A percentile compares a stretch with the other conserved stretches of the same genome.
Evolutionary conservation across 2,329 filamentous ascomycete species (phyloP).

Genomic region (Paracamarosporium sp.): DNA sequence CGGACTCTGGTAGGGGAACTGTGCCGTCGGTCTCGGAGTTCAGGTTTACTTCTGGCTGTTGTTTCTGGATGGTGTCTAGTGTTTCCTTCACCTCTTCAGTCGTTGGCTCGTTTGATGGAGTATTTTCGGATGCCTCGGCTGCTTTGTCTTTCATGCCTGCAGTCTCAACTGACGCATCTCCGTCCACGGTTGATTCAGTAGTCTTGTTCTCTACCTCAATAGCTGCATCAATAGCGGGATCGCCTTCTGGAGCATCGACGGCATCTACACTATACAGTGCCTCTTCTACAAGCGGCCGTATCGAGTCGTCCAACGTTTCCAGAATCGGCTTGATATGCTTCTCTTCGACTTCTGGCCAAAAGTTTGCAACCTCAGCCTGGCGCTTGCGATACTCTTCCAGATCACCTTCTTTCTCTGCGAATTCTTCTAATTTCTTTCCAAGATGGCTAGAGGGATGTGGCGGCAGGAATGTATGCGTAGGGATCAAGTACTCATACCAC

Average conservation of each 20-base stretch:
- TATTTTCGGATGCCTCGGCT: conserved; percentile 13
- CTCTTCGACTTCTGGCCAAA: conserved; percentile 85
- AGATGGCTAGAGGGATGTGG: conserved; percentile 89
- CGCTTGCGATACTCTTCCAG: conserved; percentile 71
- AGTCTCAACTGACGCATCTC: conserved; percentile 11
- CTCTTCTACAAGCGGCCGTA: conserved; percentile 68
- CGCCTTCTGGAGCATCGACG: conserved; percentile 33
- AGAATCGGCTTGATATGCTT: conserved; percentile 76
- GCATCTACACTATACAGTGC: conserved; percentile 59
- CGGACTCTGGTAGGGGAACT: conserved; percentile 30
- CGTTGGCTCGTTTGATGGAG: conserved; percentile 11
- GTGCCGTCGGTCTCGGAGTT: conserved; percentile 39
- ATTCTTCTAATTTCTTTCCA: conserved; percentile 80
- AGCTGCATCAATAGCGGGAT: conserved; percentile 43
- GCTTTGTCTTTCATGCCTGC: background rate
- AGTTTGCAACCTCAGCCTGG: conserved; percentile 79
- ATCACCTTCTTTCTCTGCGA: conserved; percentile 75
- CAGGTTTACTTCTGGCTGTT: conserved; percentile 31
- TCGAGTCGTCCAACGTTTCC: conserved; percentile 66
- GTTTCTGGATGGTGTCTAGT: conserved; percentile 32
- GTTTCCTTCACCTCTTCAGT: conserved; percentile 30
- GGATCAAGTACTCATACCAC: conserved; percentile 97
- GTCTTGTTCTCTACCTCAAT: conserved; percentile 22
- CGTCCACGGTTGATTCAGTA: conserved; percentile 7
- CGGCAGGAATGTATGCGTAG: conserved; percentile 88